Conservation (phyloP, 176 grass and related monocot genomes). For the Triticum dicoccoides region DNA sequence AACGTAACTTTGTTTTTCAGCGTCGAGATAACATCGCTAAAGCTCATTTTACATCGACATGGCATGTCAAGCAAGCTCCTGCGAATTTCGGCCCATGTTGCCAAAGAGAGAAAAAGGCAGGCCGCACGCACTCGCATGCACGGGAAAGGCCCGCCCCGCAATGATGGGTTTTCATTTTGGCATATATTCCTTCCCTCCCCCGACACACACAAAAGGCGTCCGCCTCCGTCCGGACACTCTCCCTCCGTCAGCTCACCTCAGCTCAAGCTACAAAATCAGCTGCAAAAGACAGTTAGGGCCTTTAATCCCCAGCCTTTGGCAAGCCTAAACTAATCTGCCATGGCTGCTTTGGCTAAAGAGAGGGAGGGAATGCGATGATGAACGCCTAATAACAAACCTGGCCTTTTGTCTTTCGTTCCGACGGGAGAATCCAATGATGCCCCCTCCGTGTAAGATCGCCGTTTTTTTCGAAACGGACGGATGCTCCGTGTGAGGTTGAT, state of each 20-base stretch:
- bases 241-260: not conserved
- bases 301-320: conserved; percentile 46
- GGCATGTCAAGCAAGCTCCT: not conserved
- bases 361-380: not conserved
- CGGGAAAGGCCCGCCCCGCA: conserved; percentile 43
- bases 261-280: not conserved
- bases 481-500: conserved; percentile 26
- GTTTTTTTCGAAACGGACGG: not conserved
- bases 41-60: not conserved
- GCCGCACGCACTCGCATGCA: conserved; percentile 37
- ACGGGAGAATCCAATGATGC: conserved; percentile 42
- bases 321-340: conserved; percentile 6
- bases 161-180: conserved; percentile 49
- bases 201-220: conserved; percentile 26
- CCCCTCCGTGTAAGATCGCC: not conserved
- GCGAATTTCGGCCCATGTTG: conserved; percentile 31
- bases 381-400: not conserved
- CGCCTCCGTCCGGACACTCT: not conserved
- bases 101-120: conserved; percentile 12
- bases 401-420: conserved; percentile 33
- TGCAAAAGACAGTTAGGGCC: conserved; percentile 50
- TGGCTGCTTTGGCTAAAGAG: conserved; percentile 45
- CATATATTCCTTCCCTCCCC: conserved; percentile 54
- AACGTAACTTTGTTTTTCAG: not conserved
- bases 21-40: not conserved